A percentile compares a stretch with the other conserved stretches of the same genome.
These are phyloP conservation scores for Taphrina betulina DNA, from an alignment of 1,139 yeast genomes.

Conservation along the genomic window DNA sequence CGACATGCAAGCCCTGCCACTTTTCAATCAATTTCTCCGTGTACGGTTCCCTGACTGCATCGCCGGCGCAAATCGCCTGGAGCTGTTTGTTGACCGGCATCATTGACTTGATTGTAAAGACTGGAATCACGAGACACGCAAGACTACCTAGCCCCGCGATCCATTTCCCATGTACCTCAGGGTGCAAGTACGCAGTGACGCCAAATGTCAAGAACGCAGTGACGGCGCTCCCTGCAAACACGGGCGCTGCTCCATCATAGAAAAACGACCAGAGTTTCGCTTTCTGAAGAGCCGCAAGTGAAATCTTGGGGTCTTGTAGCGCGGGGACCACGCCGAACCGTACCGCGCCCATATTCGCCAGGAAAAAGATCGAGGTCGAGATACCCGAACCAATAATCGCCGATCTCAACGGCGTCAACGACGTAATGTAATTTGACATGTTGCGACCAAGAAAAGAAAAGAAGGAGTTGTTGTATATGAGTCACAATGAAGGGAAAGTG, in stretches of 20 bases:
- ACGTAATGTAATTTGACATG: conserved; percentile 12
- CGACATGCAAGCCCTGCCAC: conserved; percentile 9
- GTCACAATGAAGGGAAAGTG: too few relatives aligned
- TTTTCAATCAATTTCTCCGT: conserved; percentile 9
- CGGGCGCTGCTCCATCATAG: conserved; percentile 7
- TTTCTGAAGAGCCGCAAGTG: neutral
- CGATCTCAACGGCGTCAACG: conserved; percentile 13
- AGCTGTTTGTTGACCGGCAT: conserved; percentile 14
- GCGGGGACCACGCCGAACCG: conserved; percentile 5
- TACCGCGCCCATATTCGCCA: conserved; percentile 7
- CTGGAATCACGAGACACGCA: conserved; percentile 6
- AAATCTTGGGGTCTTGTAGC: neutral
- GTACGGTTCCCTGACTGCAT: conserved; percentile 8
- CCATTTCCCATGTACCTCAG: neutral
- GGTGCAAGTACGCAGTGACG: conserved; percentile 1
- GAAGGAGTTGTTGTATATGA: too few relatives aligned
- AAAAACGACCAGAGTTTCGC: conserved; percentile 9
- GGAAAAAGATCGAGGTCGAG: conserved; percentile 9
- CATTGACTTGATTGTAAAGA: conserved; percentile 6
- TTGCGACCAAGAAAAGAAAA: too few relatives aligned
- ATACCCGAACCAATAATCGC: conserved; percentile 5
- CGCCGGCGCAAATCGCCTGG: conserved; percentile 1
- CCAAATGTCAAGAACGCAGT: conserved; percentile 1
- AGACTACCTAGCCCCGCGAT: neutral
- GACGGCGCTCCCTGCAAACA: conserved; percentile 1